These are phyloP conservation scores for Malania oleifera DNA, from an alignment of 164 flowering plant species.

Conservation along the genomic window DNA sequence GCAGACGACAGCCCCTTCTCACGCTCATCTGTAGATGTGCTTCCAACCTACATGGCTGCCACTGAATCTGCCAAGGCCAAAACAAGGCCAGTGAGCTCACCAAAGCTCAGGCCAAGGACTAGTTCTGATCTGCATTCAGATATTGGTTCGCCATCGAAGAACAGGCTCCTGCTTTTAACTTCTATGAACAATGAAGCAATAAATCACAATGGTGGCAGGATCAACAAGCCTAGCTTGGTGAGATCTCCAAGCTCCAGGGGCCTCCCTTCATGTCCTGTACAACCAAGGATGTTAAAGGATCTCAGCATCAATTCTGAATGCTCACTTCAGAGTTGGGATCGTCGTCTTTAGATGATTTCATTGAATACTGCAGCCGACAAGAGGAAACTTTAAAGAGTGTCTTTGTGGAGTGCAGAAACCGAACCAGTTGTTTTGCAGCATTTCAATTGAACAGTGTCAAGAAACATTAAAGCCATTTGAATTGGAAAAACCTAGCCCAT, in stretches of 20 bases:
- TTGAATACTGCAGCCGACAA: too few relatives aligned
- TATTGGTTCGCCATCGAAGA: slow-evolving; percentile 33
- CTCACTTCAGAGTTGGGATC: slow-evolving; percentile 25
- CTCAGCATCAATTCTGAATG: slow-evolving; percentile 33
- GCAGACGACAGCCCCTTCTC: slow-evolving; percentile 21
- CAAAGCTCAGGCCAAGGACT: slow-evolving; percentile 29
- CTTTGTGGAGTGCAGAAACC: too few relatives aligned
- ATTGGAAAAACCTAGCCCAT: too few relatives aligned
- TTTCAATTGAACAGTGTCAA: too few relatives aligned
- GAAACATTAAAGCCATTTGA: too few relatives aligned
- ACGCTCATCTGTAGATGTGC: slow-evolving; percentile 20
- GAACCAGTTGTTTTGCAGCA: too few relatives aligned
- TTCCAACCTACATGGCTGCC: slow-evolving; percentile 49
- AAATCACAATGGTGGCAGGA: slow-evolving; percentile 18
- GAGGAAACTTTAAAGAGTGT: too few relatives aligned
- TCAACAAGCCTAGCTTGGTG: slow-evolving; percentile 11
- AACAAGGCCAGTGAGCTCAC: slow-evolving; percentile 36
- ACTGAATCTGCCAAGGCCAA: slow-evolving; percentile 45
- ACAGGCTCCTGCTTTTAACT: slow-evolving; percentile 23
- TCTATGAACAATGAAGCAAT: slow-evolving; percentile 22
- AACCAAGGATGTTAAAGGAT: slow-evolving; percentile 25
- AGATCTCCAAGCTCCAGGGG: slow-evolving; percentile 45
- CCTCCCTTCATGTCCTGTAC: slow-evolving; percentile 23
- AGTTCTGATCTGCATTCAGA: slow-evolving; percentile 25
- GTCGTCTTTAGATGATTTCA: slow-evolving; percentile 14